phyloP scores from a whole-genome alignment of 2,329 filamentous ascomycete species.

The Claviceps purpurea region DNA sequence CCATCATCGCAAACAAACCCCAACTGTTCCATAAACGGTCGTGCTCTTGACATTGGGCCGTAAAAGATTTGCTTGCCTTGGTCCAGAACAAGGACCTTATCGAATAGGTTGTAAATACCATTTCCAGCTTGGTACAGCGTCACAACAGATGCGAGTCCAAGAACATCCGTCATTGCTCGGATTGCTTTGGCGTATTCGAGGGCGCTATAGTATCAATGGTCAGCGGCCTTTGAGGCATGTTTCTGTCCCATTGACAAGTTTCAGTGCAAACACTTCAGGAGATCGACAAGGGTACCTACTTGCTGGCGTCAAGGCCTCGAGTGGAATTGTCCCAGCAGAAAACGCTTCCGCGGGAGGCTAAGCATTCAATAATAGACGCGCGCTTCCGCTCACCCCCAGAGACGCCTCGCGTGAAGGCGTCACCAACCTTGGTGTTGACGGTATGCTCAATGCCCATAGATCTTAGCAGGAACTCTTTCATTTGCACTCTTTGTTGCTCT shows the following conservation, averaged over 20 bases:
- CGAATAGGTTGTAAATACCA: constrained; percentile 55
- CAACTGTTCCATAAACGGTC: constrained; percentile 49
- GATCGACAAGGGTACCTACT: constrained; percentile 18
- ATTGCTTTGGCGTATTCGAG: constrained; percentile 47
- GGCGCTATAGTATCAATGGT: constrained; percentile 22
- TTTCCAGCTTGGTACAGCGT: constrained; percentile 60
- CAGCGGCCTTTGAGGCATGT: not conserved
- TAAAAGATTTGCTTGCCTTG: constrained; percentile 54
- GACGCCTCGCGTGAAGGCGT: constrained; percentile 52
- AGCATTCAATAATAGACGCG: constrained; percentile 52
- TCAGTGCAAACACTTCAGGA: not conserved
- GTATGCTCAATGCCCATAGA: constrained; percentile 48
- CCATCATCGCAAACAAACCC: constrained; percentile 50
- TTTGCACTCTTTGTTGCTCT: constrained; percentile 32
- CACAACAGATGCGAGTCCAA: constrained; percentile 46
- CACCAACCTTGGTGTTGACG: constrained; percentile 51
- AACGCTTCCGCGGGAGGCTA: constrained; percentile 44
- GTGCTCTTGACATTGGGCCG: constrained; percentile 43
- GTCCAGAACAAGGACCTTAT: constrained; percentile 57
- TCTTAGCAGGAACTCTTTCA: constrained; percentile 40
- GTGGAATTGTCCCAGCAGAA: constrained; percentile 58
- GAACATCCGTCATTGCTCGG: constrained; percentile 49
- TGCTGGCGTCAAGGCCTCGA: constrained; percentile 51
- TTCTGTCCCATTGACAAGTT: not conserved
- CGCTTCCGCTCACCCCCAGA: constrained; percentile 57